Evolutionary conservation across 495 filamentous ascomycete genomes (phyloP).

Genomic region (Penicillium maclennaniae): DNA sequence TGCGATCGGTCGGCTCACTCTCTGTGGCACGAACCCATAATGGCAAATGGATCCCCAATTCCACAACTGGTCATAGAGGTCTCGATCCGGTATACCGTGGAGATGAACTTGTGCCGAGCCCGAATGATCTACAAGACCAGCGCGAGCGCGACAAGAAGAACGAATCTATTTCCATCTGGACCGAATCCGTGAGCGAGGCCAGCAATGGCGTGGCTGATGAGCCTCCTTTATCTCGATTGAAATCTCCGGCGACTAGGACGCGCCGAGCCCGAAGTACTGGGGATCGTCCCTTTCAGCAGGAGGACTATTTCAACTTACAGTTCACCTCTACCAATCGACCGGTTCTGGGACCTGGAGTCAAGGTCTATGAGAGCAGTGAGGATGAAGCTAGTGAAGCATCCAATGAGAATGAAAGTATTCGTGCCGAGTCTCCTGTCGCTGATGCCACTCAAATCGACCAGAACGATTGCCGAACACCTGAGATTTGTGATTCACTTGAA

Average conservation of each 20-base stretch:
- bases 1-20: slow-evolving; percentile 9
- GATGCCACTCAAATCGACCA: slow-evolving; percentile 27
- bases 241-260: slow-evolving; percentile 20
- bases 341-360: slow-evolving; percentile 45
- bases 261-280: slow-evolving; percentile 48
- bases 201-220: slow-evolving; percentile 40
- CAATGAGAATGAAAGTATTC: slow-evolving; percentile 11
- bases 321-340: slow-evolving; percentile 16
- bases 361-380: slow-evolving; percentile 46
- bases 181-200: slow-evolving; percentile 37
- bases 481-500: slow-evolving; percentile 22
- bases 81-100: slow-evolving; percentile 39
- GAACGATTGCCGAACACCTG: slow-evolving; percentile 27
- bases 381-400: slow-evolving; percentile 32
- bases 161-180: slow-evolving; percentile 44
- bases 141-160: slow-evolving; percentile 42
- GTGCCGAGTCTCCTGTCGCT: slow-evolving; percentile 30
- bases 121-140: slow-evolving; percentile 41
- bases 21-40: slow-evolving; percentile 26
- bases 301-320: slow-evolving; percentile 39
- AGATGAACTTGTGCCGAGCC: slow-evolving; percentile 39
- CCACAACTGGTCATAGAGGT: slow-evolving; percentile 32
- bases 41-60: slow-evolving; percentile 32
- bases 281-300: slow-evolving; percentile 37
- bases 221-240: slow-evolving; percentile 19